Evolutionary conservation across 345 rosid species (phyloP).

Genomic region (Citrus trifoliata): DNA sequence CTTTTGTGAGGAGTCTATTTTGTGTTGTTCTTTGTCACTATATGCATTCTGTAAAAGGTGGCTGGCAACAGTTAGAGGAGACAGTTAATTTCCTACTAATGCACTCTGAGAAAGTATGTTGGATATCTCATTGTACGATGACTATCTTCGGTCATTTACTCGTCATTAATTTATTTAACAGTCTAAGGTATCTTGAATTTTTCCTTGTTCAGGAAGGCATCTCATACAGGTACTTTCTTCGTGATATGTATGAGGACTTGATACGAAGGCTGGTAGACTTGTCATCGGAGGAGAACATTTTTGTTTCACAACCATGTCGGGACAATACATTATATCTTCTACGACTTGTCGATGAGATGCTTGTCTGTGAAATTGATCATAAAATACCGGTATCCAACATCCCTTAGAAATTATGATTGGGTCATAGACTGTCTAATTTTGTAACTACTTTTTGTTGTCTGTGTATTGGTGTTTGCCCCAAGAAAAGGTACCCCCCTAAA

Average conservation of each 20-base stretch:
- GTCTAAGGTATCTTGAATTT: conserved; percentile 14
- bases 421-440: background rate
- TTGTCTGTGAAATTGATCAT: conserved; percentile 69
- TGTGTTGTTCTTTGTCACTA: conserved; percentile 84
- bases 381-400: conserved; percentile 58
- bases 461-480: background rate
- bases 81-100: conserved; percentile 74
- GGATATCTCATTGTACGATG: conserved; percentile 3
- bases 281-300: conserved; percentile 78
- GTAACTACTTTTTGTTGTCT: background rate
- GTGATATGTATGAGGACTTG: conserved; percentile 72
- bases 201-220: conserved; percentile 49
- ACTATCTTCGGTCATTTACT: conserved; percentile 1
- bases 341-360: conserved; percentile 83
- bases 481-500: background rate
- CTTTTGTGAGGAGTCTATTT: conserved; percentile 63
- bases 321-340: conserved; percentile 85
- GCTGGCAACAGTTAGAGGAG: conserved; percentile 96
- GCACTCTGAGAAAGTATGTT: conserved; percentile 65
- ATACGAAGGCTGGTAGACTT: conserved; percentile 66
- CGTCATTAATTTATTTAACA: background rate
- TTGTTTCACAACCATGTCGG: conserved; percentile 86
- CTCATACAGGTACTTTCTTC: conserved; percentile 56
- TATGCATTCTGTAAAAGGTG: conserved; percentile 79
- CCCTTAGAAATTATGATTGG: background rate